Conservation (phyloP, 108 stramenopile genomes). For the Nitzschia inconspicua region DNA sequence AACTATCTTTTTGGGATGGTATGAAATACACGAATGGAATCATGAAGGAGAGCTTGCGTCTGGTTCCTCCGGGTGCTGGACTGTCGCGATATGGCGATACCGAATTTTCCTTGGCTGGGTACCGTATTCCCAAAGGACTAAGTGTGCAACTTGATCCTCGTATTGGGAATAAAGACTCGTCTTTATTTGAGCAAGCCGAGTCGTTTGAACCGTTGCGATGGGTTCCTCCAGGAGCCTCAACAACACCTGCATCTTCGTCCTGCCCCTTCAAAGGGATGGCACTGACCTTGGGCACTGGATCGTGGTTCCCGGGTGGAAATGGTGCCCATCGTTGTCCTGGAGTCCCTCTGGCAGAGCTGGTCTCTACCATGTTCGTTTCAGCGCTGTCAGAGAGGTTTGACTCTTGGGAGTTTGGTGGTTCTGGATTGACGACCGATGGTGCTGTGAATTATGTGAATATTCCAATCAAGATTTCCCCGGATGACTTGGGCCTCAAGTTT, state of each 20-base stretch:
- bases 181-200: slow-evolving; percentile 9
- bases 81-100: slow-evolving; percentile 5
- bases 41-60: slow-evolving; percentile 15
- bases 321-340: slow-evolving; percentile 34
- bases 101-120: slow-evolving; percentile 19
- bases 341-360: slow-evolving; percentile 23
- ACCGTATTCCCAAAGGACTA: slow-evolving; percentile 18
- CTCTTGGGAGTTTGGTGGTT: slow-evolving; percentile 6
- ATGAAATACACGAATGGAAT: slow-evolving; percentile 19
- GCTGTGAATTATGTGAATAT: slow-evolving; percentile 18
- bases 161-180: slow-evolving; percentile 24
- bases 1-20: slow-evolving; percentile 17
- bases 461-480: slow-evolving; percentile 17
- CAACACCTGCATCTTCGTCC: neutral
- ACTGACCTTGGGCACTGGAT: slow-evolving; percentile 14
- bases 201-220: slow-evolving; percentile 19
- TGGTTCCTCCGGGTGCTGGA: slow-evolving; percentile 21
- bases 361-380: slow-evolving; percentile 16
- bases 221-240: neutral
- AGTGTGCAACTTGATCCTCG: slow-evolving; percentile 21
- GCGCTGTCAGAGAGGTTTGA: slow-evolving; percentile 15
- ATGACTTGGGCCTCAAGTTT: slow-evolving; percentile 20
- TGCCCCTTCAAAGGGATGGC: slow-evolving; percentile 28
- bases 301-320: slow-evolving; percentile 29
- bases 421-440: slow-evolving; percentile 24